These are phyloP conservation scores for Glomus cerebriforme DNA, from an alignment of 192 early-diverging fungal genomes.

Conservation along the genomic window DNA sequence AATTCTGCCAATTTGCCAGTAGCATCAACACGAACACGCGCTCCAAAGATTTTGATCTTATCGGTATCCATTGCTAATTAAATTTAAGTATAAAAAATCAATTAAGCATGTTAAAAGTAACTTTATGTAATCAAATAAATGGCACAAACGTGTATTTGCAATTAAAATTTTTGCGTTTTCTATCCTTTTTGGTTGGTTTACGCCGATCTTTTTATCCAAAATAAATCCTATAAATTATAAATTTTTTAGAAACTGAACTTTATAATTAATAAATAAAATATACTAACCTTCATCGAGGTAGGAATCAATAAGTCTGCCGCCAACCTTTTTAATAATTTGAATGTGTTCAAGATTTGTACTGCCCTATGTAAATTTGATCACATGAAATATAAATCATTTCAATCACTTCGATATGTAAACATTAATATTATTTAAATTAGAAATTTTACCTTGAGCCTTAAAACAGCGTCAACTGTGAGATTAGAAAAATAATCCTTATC, in stretches of 20 bases:
- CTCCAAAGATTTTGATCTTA: conserved; percentile 99
- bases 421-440: not conserved
- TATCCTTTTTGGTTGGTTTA: conserved; percentile 95
- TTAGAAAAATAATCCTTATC: conserved; percentile 97
- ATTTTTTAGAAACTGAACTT: not conserved
- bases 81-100: not conserved
- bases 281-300: conserved; percentile 85
- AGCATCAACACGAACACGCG: conserved; percentile 92
- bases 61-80: conserved; percentile 96
- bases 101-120: not conserved
- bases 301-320: conserved; percentile 92
- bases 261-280: not conserved
- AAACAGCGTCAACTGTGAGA: conserved; percentile 94
- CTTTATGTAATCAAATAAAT: not conserved
- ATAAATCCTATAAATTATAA: conserved; percentile 73
- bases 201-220: conserved; percentile 98
- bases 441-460: conserved; percentile 76
- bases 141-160: conserved; percentile 91
- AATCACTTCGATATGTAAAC: not conserved
- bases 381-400: too few species aligned
- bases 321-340: conserved; percentile 99
- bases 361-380: conserved; percentile 49
- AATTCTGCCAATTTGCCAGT: conserved; percentile 97
- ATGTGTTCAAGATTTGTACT: conserved; percentile 98
- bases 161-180: conserved; percentile 96